phyloP scores from a whole-genome alignment of 805 yeast genomes.

The Saccharomycopsis olivae region DNA sequence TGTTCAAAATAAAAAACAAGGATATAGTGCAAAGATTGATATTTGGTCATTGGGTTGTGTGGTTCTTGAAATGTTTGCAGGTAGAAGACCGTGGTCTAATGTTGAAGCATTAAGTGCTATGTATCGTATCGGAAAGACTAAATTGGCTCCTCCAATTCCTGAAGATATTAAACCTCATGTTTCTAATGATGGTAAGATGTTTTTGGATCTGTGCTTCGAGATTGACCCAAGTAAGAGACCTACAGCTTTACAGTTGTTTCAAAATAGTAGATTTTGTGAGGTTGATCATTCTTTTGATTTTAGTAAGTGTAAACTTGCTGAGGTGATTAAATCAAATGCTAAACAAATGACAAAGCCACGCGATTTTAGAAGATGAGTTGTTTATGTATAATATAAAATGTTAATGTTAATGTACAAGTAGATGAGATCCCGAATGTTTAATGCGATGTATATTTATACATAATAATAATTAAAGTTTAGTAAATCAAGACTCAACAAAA shows the following conservation, averaged over 20 bases:
- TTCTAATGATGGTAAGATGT: slow-evolving; percentile 53
- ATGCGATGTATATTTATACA: no score
- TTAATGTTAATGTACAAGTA: no score
- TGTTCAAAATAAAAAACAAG: slow-evolving; percentile 63
- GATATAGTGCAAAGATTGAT: slow-evolving; percentile 95
- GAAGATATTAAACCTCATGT: slow-evolving; percentile 67
- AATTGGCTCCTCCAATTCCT: slow-evolving; percentile 92
- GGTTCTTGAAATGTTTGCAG: slow-evolving; percentile 95
- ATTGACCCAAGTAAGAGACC: slow-evolving; percentile 80
- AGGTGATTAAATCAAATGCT: slow-evolving; percentile 8
- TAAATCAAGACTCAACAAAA: no score
- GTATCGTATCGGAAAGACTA: slow-evolving; percentile 75
- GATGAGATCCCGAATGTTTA: no score
- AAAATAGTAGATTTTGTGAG: slow-evolving; percentile 30
- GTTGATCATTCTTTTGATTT: slow-evolving; percentile 22
- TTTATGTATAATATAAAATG: no score
- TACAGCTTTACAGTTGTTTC: slow-evolving; percentile 58
- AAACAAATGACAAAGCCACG: slow-evolving; percentile 11
- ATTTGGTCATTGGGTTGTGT: slow-evolving; percentile 99
- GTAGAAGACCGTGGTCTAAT: slow-evolving; percentile 95
- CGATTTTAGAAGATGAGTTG: not conserved
- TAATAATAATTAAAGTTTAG: no score
- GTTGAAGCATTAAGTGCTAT: slow-evolving; percentile 92
- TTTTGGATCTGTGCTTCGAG: slow-evolving; percentile 66
- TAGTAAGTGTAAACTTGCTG: slow-evolving; percentile 23